Base-by-base conservation (phyloP, 2,329 filamentous ascomycete species). In the Phialophora expanda region DNA sequence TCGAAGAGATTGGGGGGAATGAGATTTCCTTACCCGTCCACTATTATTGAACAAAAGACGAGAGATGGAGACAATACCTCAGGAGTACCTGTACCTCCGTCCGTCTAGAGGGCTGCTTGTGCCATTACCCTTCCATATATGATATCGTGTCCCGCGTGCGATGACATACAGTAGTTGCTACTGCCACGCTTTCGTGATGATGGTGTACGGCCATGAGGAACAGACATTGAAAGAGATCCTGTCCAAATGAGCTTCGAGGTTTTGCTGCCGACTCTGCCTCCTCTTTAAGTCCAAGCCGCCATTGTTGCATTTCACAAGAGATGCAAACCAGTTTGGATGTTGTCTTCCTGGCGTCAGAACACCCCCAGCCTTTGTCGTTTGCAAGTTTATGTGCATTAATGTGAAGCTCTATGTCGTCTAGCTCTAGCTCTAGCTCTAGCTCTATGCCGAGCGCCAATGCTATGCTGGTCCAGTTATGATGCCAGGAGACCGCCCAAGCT, bases 401-500 rank as follows among this genome's bases (percentile, higher is more conserved):
- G 38, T n/a, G 38, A 44, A n/a, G 38, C 38, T 44, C 38, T 44
- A 44, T 44, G 38, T n/a, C 17, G 38, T 44, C 38, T 44, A 44
- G 17, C 38, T 44, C 38, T 44, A 44, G 38, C 38, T 44, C 38
- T 44, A 44, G 38, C 38, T 32, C 53, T 20, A 34, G 48, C 53
- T 55, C 53, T 32, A 55, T 17, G 26, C 53, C 53, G 53, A 28
- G 26, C 53, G 53, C 53, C 53, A 30, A 11, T 55, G 53, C 48
- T 26, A 51, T 55, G 53, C 53, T 12, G 32, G 51, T 9, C 5
- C 53, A 11, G 26, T 24, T 12, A 32, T 30, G 28, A n/a, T 32
- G 53, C 53, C 53, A 22, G 20, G 48, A 22, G 20, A 22, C 20
- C 24, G 53, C 26, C 53, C 12, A 55, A 30, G 53, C 53, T 28